Evolutionary conservation across 768 basidiomycete genomes (phyloP).

Genomic region (Boletales sp.): DNA sequence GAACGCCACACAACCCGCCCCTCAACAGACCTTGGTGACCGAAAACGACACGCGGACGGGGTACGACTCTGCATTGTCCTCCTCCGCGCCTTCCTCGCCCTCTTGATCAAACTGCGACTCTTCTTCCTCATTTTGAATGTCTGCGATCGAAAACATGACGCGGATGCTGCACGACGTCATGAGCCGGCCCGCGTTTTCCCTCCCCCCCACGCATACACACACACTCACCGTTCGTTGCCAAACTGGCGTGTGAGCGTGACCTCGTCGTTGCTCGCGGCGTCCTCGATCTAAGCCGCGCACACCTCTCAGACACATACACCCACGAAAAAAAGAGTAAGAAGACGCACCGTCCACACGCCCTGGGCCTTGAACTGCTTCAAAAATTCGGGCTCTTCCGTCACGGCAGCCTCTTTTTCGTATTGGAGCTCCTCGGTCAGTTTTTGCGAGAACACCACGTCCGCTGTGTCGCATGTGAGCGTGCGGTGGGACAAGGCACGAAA

Average conservation of each 20-base stretch:
- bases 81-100: slow-evolving; percentile 33
- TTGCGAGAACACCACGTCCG: slow-evolving; percentile 69
- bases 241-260: slow-evolving; percentile 78
- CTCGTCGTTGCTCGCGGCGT: slow-evolving; percentile 73
- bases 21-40: slow-evolving; percentile 79
- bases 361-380: slow-evolving; percentile 68
- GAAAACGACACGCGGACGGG: slow-evolving; percentile 79
- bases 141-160: slow-evolving; percentile 89
- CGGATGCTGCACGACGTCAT: slow-evolving; percentile 50
- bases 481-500: neutral
- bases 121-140: slow-evolving; percentile 57
- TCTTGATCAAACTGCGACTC: slow-evolving; percentile 38
- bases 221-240: slow-evolving; percentile 82
- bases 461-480: slow-evolving; percentile 39
- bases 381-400: slow-evolving; percentile 62
- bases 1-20: neutral
- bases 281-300: slow-evolving; percentile 52
- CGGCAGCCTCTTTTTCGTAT: slow-evolving; percentile 69
- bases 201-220: neutral
- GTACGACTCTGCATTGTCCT: slow-evolving; percentile 40
- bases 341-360: slow-evolving; percentile 71
- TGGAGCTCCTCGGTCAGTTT: slow-evolving; percentile 80
- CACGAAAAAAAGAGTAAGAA: rapidly evolving
- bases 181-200: neutral
- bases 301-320: too few species aligned